Base-by-base conservation (phyloP, 345 rosid species). In the Clarkia xantiana region DNA sequence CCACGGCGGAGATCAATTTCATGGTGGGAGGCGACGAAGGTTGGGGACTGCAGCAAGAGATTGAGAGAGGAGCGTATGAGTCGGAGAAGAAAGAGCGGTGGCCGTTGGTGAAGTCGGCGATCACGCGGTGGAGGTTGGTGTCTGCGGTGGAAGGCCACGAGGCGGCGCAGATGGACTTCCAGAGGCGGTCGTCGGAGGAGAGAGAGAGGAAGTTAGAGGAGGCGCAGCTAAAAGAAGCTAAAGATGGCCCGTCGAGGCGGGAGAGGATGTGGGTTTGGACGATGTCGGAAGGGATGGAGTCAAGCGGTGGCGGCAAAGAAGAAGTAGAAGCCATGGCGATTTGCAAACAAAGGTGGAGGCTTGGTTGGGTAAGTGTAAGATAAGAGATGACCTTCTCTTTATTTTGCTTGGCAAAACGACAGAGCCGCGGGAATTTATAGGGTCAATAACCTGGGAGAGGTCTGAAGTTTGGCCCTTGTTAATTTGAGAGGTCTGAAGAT, bases 1-100 rank as follows among this genome's bases (percentile, higher is more conserved):
- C 65, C 19, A 61, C 55, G 38, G 65, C 60, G 49, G 65, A 61
- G 45, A 61, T 49, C 4, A 61, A 17, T 36, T 43, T 41, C 13
- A 40, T 3, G 12, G 49, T 14, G 40, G 45, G 34, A 47, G 14
- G 45, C 14, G 16, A 19, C 44, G 50, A 25, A 10, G 44, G 18
- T 8, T 18, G 0, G n/a, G 43, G 22, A 16, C 2, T 20, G 44
- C 16, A 2, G 0, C 18, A 5, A 36, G 15, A 3, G 41, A 42
- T 0, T 47, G 38, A 13, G 53, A 71, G 52, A 44, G 48, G 59
- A 42, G 76, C 59, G 61, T 69, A 82, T 4, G 78, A 74, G 49
- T 74, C 64, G 42, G 94, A 74, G 82, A 77, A 88, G 65, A 88
- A 84, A 5, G 79, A 78, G 59, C 82, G 84, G 42, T 75, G 69